phyloP scores from a whole-genome alignment of 139 green algal species.

The Tetradesmus obliquus region DNA sequence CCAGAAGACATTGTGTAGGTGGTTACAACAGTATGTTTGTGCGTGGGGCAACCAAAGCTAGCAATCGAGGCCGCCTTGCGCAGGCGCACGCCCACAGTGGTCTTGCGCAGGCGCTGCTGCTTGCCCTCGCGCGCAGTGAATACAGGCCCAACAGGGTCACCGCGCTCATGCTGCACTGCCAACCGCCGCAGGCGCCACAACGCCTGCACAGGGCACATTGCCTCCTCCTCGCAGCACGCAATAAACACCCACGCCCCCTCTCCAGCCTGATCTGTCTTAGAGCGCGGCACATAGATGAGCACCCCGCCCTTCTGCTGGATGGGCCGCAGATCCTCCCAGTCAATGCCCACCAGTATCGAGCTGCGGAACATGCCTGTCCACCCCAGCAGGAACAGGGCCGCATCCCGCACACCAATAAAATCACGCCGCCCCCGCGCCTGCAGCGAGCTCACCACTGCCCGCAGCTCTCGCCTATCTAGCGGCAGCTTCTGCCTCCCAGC shows the following conservation, averaged over 20 bases:
- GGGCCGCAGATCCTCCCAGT: not conserved
- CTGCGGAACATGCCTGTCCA: conserved; percentile 23
- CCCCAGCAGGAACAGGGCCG: not conserved
- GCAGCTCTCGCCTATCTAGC: not conserved
- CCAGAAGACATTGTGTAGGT: too few species aligned
- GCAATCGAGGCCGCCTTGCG: not conserved
- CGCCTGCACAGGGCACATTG: conserved; percentile 7
- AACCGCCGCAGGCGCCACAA: not conserved
- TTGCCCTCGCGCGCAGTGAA: not conserved
- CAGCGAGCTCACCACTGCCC: not conserved
- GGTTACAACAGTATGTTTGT: too few species aligned
- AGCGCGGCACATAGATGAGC: conserved; percentile 4
- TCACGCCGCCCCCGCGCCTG: not conserved
- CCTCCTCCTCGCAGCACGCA: not conserved
- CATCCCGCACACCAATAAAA: not conserved
- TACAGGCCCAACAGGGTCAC: not conserved
- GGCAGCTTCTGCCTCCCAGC: conserved; percentile 21
- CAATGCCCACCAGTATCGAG: not conserved
- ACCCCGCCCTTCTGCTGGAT: not conserved
- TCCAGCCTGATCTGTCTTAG: conserved; percentile 30
- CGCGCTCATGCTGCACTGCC: not conserved
- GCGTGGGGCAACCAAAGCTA: too few species aligned
- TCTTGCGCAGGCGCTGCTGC: not conserved
- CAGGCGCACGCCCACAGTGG: conserved; percentile 5
- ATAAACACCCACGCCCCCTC: conserved; percentile 37